Percentiles rank a stretch among this genome's conserved stretches.
These are phyloP conservation scores for Mimosa bimucronata DNA, from an alignment of 306 rosid genomes.

Conservation along the genomic window DNA sequence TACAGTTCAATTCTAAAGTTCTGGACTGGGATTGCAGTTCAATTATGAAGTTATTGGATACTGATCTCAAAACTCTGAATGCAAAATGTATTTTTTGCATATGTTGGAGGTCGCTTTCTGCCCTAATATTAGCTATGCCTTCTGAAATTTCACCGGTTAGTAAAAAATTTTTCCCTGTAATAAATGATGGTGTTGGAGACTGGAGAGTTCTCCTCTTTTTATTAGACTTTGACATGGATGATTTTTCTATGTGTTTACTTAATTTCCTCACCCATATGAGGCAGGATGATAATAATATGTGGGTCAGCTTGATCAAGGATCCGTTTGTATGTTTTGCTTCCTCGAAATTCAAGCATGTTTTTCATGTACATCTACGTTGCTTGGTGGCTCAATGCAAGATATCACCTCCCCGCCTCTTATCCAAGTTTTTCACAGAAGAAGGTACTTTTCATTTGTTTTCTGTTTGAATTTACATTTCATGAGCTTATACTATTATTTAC, in stretches of 20 bases:
- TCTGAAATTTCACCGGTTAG: conserved; percentile 61
- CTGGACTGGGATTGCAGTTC: conserved; percentile 71
- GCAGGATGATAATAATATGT: conserved; percentile 67
- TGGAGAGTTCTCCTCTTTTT: conserved; percentile 19
- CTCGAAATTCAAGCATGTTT: conserved; percentile 64
- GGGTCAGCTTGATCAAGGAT: too few species aligned
- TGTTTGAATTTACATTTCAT: conserved; percentile 21
- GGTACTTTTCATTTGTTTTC: conserved; percentile 53
- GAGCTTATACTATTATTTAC: not conserved
- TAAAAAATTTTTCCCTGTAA: conserved; percentile 19
- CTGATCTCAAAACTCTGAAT: conserved; percentile 53
- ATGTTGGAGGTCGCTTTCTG: conserved; percentile 74
- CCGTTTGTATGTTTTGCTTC: conserved; percentile 70
- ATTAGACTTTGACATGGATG: conserved; percentile 8
- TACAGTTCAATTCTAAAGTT: conserved; percentile 67
- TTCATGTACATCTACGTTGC: conserved; percentile 69
- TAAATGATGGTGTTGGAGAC: conserved; percentile 22
- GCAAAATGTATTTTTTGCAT: conserved; percentile 60
- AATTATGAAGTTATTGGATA: conserved; percentile 49
- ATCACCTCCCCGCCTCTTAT: conserved; percentile 61
- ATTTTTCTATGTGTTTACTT: conserved; percentile 12
- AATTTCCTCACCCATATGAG: conserved; percentile 30
- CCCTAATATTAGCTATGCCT: conserved; percentile 52
- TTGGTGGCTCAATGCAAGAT: conserved; percentile 63
- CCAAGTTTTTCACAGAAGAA: conserved; percentile 80